Conservation (phyloP, 371 early-diverging fungal genomes). For the Thermomucor indicae-seudaticae region DNA sequence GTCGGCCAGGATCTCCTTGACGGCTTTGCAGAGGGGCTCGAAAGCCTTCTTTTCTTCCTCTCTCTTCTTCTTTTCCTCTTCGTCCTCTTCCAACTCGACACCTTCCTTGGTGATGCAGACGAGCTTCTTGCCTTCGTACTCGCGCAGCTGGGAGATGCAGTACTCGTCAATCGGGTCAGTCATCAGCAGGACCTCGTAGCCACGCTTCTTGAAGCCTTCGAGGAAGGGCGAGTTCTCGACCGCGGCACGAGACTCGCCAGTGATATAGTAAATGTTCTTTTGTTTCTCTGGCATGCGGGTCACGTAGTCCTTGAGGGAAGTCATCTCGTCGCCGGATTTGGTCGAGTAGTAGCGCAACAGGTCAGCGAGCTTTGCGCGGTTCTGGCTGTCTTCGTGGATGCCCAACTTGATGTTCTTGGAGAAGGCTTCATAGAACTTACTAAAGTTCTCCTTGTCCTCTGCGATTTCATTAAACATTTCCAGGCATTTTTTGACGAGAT, state of each 20-base stretch:
- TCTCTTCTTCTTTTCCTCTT: conserved; percentile 87
- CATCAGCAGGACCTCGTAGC: conserved; percentile 95
- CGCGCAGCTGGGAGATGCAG: conserved; percentile 94
- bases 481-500: conserved; percentile 75
- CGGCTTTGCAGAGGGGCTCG: conserved; percentile 77
- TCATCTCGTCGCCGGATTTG: conserved; percentile 58
- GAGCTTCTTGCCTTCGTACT: conserved; percentile 98
- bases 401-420: conserved; percentile 74
- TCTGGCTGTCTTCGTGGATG: conserved; percentile 63
- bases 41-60: conserved; percentile 85
- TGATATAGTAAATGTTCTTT: conserved; percentile 95
- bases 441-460: conserved; percentile 68
- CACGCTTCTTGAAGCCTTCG: conserved; percentile 96
- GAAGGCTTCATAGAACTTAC: conserved; percentile 70
- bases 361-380: conserved; percentile 64
- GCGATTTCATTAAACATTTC: conserved; percentile 72
- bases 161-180: conserved; percentile 97
- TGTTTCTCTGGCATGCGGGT: conserved; percentile 77
- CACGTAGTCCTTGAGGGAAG: conserved; percentile 76
- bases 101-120: conserved; percentile 98
- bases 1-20: conserved; percentile 93
- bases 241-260: conserved; percentile 92
- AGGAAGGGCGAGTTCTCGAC: conserved; percentile 98
- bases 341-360: conserved; percentile 75
- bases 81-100: conserved; percentile 96